These are phyloP conservation scores for Neospermospora avenae DNA, from an alignment of 2,329 filamentous ascomycete genomes.

Conservation along the genomic window DNA sequence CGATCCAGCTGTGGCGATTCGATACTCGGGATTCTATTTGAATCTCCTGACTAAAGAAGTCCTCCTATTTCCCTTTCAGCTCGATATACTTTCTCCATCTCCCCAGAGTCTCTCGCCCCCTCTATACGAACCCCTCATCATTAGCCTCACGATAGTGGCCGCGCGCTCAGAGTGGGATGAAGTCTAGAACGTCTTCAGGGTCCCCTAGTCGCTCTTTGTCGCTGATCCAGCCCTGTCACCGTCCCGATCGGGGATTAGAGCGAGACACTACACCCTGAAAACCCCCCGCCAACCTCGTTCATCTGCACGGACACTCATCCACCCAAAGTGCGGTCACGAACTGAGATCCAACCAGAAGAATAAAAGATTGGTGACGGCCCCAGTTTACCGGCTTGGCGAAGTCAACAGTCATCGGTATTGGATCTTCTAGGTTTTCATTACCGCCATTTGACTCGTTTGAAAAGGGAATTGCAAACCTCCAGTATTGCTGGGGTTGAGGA, in stretches of 20 bases:
- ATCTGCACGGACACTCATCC: not conserved
- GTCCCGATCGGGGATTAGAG: constrained; percentile 1
- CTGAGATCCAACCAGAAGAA: not conserved
- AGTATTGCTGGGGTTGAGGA: not conserved
- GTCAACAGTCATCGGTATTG: not conserved
- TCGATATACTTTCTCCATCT: not conserved
- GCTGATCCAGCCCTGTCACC: not conserved
- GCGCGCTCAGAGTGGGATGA: not conserved
- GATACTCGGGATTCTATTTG: not conserved
- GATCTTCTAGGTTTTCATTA: not conserved
- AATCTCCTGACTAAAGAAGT: not conserved
- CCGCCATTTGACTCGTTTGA: not conserved
- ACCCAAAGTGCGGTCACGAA: not conserved
- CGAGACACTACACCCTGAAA: not conserved
- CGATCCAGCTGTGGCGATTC: not conserved
- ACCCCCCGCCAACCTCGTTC: not conserved
- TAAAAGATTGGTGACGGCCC: not conserved
- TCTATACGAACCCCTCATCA: not conserved
- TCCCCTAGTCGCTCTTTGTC: not conserved
- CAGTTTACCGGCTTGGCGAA: not conserved
- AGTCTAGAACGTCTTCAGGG: not conserved
- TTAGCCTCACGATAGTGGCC: not conserved
- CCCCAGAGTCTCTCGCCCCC: not conserved
- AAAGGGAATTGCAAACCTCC: not conserved
- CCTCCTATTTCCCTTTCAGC: not conserved